These are phyloP conservation scores for Endoconidiophora laricicola DNA, from an alignment of 2,329 filamentous ascomycete species.

Conservation along the genomic window DNA sequence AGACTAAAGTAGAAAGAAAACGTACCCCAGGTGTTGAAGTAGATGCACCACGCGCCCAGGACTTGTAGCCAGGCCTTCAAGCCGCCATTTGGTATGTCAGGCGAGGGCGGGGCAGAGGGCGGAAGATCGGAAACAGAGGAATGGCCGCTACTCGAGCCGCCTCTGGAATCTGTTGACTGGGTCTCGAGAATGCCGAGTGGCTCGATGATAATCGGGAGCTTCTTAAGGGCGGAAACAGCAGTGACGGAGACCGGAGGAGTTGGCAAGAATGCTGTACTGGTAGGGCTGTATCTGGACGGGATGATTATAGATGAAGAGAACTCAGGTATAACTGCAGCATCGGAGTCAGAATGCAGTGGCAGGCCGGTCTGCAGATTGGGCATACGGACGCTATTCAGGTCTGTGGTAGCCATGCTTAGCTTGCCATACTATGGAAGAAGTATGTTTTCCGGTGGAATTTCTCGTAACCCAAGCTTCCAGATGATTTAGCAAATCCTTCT, in stretches of 20 bases:
- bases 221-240: background rate
- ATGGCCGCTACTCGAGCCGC: background rate
- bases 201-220: background rate
- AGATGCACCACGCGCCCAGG: slow-evolving; percentile 20
- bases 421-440: too few relatives aligned
- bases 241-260: background rate
- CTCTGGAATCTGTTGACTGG: background rate
- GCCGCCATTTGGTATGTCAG: slow-evolving; percentile 17
- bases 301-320: too few relatives aligned
- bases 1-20: background rate
- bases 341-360: too few relatives aligned
- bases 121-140: background rate
- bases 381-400: too few relatives aligned
- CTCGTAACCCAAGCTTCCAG: too few relatives aligned
- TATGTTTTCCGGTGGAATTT: too few relatives aligned
- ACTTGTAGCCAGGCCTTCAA: slow-evolving; percentile 23
- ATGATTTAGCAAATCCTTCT: too few relatives aligned
- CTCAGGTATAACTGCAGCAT: too few relatives aligned
- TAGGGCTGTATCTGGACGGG: too few relatives aligned
- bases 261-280: background rate
- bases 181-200: background rate
- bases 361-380: too few relatives aligned
- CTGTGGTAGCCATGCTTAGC: too few relatives aligned
- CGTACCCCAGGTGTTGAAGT: slow-evolving; percentile 22
- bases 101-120: too few relatives aligned